A percentile compares a stretch with the other conserved stretches of the same genome.
These are phyloP conservation scores for Rosellinia necatrix DNA, from an alignment of 2,329 filamentous ascomycete genomes.

Conservation along the genomic window DNA sequence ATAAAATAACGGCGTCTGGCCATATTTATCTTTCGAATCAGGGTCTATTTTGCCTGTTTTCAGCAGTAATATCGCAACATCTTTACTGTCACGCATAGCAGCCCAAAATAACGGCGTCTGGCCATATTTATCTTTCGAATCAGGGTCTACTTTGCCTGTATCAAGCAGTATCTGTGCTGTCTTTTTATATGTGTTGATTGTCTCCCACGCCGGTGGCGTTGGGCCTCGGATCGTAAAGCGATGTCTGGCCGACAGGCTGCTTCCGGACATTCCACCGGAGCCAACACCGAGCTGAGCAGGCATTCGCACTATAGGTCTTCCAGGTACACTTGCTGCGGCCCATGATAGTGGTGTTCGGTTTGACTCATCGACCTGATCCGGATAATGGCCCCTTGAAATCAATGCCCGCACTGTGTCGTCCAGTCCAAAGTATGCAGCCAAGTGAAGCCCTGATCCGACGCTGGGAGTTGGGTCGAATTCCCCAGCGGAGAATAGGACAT, in stretches of 20 bases:
- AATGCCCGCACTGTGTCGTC: not conserved
- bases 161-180: not conserved
- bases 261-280: no score
- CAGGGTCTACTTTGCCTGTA: not conserved
- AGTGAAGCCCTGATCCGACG: conserved; percentile 4
- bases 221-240: not conserved
- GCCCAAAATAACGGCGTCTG: conserved; percentile 8
- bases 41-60: not conserved
- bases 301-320: not conserved
- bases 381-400: not conserved
- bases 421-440: conserved; percentile 12
- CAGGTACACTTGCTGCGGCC: not conserved
- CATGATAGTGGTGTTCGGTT: conserved; percentile 6
- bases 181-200: not conserved
- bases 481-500: conserved; percentile 3
- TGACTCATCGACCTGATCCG: not conserved
- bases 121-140: not conserved
- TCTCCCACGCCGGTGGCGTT: conserved; percentile 1
- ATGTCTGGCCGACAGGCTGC: not conserved
- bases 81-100: conserved; percentile 2
- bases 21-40: not conserved
- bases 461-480: conserved; percentile 8
- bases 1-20: conserved; percentile 4
- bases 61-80: conserved; percentile 4
- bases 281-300: no score